Evolutionary conservation across 371 early-diverging fungal species (phyloP).

Genomic region (Amoeboaphelidium protococcarum): DNA sequence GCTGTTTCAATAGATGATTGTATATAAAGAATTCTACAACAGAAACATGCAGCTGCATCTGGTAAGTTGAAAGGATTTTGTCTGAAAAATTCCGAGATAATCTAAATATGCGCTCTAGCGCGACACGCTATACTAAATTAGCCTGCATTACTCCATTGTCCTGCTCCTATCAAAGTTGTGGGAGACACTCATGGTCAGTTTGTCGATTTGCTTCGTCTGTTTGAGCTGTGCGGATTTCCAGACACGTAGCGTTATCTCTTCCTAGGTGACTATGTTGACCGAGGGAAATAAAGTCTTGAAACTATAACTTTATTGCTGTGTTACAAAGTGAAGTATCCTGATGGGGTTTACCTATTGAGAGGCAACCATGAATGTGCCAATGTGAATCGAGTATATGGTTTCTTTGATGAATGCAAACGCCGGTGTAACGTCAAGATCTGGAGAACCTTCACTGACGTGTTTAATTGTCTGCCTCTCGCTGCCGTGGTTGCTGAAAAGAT

Average conservation of each 20-base stretch:
- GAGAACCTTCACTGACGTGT: conserved; percentile 92
- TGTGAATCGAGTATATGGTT: conserved; percentile 91
- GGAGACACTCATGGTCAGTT: conserved; percentile 18
- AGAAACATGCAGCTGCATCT: background rate
- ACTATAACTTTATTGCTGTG: conserved; percentile 76
- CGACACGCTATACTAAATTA: conserved; percentile 11
- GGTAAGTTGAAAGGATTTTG: conserved; percentile 24
- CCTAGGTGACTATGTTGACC: conserved; percentile 91
- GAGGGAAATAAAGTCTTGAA: conserved; percentile 89
- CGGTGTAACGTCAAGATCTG: conserved; percentile 77
- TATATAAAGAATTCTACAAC: background rate
- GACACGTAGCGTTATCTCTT: conserved; percentile 15
- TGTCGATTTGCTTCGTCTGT: conserved; percentile 13
- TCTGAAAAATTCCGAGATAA: conserved; percentile 56
- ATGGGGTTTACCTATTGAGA: conserved; percentile 86
- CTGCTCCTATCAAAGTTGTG: conserved; percentile 16
- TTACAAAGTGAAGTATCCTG: conserved; percentile 90
- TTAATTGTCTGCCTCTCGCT: conserved; percentile 91
- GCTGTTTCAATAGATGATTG: background rate
- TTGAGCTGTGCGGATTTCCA: conserved; percentile 15
- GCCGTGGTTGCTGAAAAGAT: conserved; percentile 90
- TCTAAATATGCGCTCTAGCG: conserved; percentile 37
- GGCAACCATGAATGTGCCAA: conserved; percentile 97
- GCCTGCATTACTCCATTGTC: conserved; percentile 12
- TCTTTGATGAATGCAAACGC: conserved; percentile 95